A percentile compares a stretch with the other conserved stretches of the same genome.
Evolutionary conservation across 345 rosid genomes (phyloP).

Genomic region (Acer saccharum): DNA sequence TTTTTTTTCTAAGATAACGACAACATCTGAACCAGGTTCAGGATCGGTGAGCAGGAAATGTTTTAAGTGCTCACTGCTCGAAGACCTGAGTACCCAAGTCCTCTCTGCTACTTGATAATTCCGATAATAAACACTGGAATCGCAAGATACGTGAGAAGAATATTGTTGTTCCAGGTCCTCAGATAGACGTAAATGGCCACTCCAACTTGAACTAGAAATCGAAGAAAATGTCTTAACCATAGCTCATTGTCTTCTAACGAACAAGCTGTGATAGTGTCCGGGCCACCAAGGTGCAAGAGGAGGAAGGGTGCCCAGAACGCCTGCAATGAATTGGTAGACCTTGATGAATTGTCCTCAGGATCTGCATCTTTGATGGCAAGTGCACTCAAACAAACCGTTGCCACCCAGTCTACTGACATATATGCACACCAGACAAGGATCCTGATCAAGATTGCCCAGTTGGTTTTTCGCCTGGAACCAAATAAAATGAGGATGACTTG

Average conservation of each 20-base stretch:
- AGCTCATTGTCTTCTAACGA: constrained; percentile 40
- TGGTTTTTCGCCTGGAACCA: constrained; percentile 22
- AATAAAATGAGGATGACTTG: constrained; percentile 19
- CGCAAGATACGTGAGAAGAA: constrained; percentile 7
- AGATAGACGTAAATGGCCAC: constrained; percentile 25
- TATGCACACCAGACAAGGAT: constrained; percentile 7
- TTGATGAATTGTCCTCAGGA: too few species aligned
- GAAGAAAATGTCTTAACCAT: constrained; percentile 39
- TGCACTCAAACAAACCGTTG: background rate
- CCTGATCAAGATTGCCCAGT: background rate
- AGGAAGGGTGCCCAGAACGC: constrained; percentile 26
- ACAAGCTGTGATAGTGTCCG: background rate
- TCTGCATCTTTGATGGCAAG: background rate
- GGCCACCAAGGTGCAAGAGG: background rate
- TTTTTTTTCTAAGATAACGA: background rate
- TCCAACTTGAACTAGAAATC: constrained; percentile 20
- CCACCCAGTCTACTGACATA: background rate
- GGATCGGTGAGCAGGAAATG: background rate
- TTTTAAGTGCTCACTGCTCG: constrained; percentile 9
- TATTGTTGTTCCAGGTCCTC: constrained; percentile 1
- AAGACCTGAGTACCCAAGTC: constrained; percentile 29
- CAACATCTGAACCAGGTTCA: background rate
- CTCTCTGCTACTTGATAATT: constrained; percentile 38
- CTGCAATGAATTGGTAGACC: background rate
- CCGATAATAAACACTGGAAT: constrained; percentile 20